A percentile compares a stretch with the other conserved stretches of the same genome.
Conservation (phyloP, 2,329 filamentous ascomycete species). For the Apiospora kogelbergensis region DNA sequence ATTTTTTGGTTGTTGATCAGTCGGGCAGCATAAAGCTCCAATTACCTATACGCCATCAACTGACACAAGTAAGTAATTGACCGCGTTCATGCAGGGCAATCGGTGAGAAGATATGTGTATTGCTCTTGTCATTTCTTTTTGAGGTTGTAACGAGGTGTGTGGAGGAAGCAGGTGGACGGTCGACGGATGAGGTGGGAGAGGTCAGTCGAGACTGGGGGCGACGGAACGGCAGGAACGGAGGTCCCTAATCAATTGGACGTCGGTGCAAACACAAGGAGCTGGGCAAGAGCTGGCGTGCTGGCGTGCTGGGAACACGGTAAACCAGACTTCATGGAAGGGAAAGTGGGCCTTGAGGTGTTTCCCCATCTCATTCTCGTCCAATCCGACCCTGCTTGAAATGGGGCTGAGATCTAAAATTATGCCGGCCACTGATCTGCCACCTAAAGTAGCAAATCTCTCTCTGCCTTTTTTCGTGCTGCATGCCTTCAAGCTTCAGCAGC, state of each 20-base stretch:
- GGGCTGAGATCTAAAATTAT: slow-evolving; percentile 4
- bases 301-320: background rate
- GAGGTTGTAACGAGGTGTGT: background rate
- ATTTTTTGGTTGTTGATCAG: background rate
- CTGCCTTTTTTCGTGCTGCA: background rate
- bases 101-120: background rate
- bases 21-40: background rate
- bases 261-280: background rate
- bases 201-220: background rate
- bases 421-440: background rate
- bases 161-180: background rate
- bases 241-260: background rate
- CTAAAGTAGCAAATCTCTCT: background rate
- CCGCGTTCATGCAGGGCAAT: background rate
- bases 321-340: background rate
- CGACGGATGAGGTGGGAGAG: background rate
- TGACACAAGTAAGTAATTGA: background rate
- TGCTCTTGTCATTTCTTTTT: background rate
- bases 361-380: background rate
- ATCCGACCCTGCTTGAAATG: background rate
- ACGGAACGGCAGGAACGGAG: slow-evolving; percentile 7
- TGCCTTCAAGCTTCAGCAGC: background rate
- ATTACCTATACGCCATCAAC: background rate
- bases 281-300: background rate
- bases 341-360: background rate